These are phyloP conservation scores for Capsicum pubescens DNA, from an alignment of 257 asterid genomes.

Conservation along the genomic window DNA sequence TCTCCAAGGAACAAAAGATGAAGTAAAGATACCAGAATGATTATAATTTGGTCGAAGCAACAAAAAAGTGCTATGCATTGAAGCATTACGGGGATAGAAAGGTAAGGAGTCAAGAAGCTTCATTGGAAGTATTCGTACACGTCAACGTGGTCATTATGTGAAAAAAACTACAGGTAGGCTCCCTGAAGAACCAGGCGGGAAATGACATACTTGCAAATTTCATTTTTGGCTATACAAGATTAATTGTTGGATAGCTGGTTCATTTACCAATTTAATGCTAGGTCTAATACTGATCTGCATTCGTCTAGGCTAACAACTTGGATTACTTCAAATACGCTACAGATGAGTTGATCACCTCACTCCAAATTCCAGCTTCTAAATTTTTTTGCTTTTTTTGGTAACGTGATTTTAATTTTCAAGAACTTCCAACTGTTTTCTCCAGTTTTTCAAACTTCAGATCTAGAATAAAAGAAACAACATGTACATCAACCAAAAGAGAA, in stretches of 20 bases:
- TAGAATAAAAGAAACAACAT: neutral
- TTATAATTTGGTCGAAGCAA: conserved; percentile 14
- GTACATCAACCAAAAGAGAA: neutral
- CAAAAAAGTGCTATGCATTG: neutral
- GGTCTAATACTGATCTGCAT: neutral
- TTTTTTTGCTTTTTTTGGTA: neutral
- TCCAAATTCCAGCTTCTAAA: too few relatives aligned
- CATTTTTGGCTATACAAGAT: neutral
- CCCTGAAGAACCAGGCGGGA: neutral
- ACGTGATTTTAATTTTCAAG: neutral
- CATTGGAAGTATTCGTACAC: neutral
- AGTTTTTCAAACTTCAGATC: neutral
- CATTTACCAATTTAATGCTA: neutral
- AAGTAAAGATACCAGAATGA: neutral
- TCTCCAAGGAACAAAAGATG: neutral
- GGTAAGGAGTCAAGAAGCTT: conserved; percentile 1
- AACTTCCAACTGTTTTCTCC: neutral
- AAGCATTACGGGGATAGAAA: neutral
- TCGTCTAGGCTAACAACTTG: neutral
- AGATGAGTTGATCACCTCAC: neutral
- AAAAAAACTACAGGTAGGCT: neutral
- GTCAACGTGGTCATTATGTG: neutral
- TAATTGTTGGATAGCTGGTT: neutral
- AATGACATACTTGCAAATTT: neutral
- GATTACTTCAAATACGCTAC: neutral